Evolutionary conservation across 441 rosid genomes (phyloP), one percentile per base, ranked within the genome.

Genomic region (Erodium texanum): DNA sequence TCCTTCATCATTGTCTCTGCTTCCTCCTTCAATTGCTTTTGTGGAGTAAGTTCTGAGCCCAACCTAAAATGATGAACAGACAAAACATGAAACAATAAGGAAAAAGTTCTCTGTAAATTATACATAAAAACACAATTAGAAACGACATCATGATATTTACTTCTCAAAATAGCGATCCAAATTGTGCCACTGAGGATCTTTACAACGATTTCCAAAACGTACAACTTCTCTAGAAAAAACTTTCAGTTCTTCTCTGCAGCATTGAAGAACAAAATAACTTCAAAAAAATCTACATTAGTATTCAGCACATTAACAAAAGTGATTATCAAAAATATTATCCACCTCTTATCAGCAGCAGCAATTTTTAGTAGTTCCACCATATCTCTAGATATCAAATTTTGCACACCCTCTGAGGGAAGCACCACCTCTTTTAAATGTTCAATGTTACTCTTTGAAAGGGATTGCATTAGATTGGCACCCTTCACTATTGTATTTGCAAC

Each of bases 161-260:
- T 92, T 95, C 67, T 89, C 93, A 80, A 95, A 90, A 76, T 90
- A 95, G 34, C 98, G 96, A 69, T 90, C 92, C 76, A 92, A 82
- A 78, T 89, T 90, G 86, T 95, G 99, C 95, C 94, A 95, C 62
- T 95, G 99, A 79, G 98, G 99, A 86, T 95, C 99, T 82, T 89
- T 92, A 77, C 98, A 95, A 66, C 95, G 98, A 75, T 92, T 95
- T 70, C 99, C 99, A 78, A 95, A 95, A 66, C 99, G 98, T 54
- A 95, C 93, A 75, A 95, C 98, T 75, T 95, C 99, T 78, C 95
- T 85, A 9, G 93, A 83, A 76, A 95, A 92, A 62, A 95, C 76
- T 80, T 81, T 87, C 73, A 92, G 76, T 75, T 92, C 99, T 71
- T 90, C 99, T 80, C 99, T 95, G 83, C n/a, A 29, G 38, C n/a